phyloP scores from a whole-genome alignment of 345 rosid genomes.

The Zanthoxylum bungeanum region DNA sequence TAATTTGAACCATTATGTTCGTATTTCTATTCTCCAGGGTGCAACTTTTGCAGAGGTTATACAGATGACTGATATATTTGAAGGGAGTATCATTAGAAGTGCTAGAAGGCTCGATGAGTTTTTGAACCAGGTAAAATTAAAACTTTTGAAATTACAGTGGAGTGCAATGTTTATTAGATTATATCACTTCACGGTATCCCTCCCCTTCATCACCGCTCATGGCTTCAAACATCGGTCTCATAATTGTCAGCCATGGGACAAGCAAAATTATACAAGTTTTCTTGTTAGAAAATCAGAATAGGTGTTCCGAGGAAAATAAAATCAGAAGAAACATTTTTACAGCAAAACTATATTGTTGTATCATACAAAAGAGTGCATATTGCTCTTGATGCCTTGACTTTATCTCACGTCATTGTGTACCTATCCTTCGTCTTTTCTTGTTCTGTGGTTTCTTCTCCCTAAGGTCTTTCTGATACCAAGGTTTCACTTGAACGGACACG shows the following conservation, averaged over 20 bases:
- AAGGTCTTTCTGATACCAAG: not conserved
- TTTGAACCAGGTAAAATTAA: conserved; percentile 71
- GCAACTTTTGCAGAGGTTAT: conserved; percentile 89
- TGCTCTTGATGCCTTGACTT: not conserved
- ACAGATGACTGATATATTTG: conserved; percentile 96
- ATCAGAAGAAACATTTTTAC: not conserved
- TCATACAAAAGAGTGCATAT: not conserved
- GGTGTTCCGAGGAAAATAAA: no score
- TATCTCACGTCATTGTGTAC: not conserved
- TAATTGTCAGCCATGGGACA: not conserved
- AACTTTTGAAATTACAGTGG: not conserved
- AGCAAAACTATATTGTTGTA: not conserved
- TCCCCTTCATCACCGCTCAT: not conserved
- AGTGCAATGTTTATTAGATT: not conserved
- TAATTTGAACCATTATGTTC: conserved; percentile 1
- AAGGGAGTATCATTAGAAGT: conserved; percentile 94
- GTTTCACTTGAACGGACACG: not conserved
- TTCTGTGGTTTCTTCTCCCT: not conserved
- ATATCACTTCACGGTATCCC: not conserved
- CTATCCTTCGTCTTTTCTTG: not conserved
- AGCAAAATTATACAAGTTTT: not conserved
- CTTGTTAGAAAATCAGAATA: not conserved
- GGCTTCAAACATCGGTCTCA: not conserved
- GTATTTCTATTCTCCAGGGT: conserved; percentile 50
- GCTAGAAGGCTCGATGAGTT: conserved; percentile 96